Conservation (phyloP, 306 rosid species). For the Abrus precatorius region DNA sequence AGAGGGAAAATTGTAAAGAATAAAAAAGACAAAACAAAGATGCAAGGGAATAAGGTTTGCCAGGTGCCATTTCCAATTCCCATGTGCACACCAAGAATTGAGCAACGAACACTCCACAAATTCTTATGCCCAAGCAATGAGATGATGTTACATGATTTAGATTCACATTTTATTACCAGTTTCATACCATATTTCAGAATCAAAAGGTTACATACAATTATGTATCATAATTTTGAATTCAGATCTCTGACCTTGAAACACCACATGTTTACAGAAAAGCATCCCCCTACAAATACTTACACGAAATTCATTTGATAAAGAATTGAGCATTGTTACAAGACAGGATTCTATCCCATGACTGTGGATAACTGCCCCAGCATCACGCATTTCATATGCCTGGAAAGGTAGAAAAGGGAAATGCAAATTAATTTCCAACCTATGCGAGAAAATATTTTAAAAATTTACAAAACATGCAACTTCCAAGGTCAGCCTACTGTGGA, state of each 20-base stretch:
- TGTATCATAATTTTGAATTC: not conserved
- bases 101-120: not conserved
- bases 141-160: not conserved
- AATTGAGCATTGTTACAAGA: constrained; percentile 77
- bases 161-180: not conserved
- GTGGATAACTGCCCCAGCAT: constrained; percentile 85
- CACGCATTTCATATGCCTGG: constrained; percentile 76
- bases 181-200: not conserved
- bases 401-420: constrained; percentile 28
- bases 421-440: constrained; percentile 6
- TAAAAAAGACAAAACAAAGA: too few relatives aligned
- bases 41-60: too few relatives aligned
- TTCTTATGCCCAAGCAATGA: constrained; percentile 20
- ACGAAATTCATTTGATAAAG: constrained; percentile 77
- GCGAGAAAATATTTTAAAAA: not conserved
- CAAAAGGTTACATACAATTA: not conserved
- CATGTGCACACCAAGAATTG: not conserved
- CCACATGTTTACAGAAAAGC: not conserved
- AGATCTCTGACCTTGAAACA: constrained; percentile 13
- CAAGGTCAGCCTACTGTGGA: constrained; percentile 9
- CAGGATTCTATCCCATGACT: constrained; percentile 89
- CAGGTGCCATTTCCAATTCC: too few relatives aligned
- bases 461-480: not conserved
- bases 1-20: too few relatives aligned
- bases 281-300: constrained; percentile 54